phyloP scores from a whole-genome alignment of 495 filamentous ascomycete species.

The Wilcoxina mikolae region DNA sequence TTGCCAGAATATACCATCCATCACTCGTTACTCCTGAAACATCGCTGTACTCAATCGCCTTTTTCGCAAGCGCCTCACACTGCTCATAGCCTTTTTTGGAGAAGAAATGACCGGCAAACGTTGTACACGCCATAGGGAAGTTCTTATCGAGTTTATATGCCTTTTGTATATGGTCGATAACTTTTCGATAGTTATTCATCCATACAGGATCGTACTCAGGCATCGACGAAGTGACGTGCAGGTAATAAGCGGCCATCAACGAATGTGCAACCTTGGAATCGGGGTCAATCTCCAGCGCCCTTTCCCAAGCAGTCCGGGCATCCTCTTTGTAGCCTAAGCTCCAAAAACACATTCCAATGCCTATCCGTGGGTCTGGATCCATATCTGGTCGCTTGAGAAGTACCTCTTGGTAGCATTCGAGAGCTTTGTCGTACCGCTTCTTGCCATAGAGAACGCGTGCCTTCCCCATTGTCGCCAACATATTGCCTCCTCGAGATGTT shows the following conservation, averaged over 20 bases:
- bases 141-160: conserved; percentile 93
- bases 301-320: conserved; percentile 77
- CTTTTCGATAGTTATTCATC: conserved; percentile 67
- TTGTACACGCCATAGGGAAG: conserved; percentile 74
- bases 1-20: conserved; percentile 84
- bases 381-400: conserved; percentile 70
- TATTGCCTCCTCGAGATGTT: conserved; percentile 65
- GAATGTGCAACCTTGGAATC: conserved; percentile 84
- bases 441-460: conserved; percentile 71
- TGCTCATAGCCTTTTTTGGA: conserved; percentile 56
- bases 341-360: conserved; percentile 92
- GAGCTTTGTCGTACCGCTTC: conserved; percentile 63
- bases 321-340: conserved; percentile 85
- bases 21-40: conserved; percentile 91
- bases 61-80: conserved; percentile 74
- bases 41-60: conserved; percentile 87
- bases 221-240: conserved; percentile 61
- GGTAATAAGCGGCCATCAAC: conserved; percentile 73
- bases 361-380: conserved; percentile 89
- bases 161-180: conserved; percentile 87
- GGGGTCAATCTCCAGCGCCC: conserved; percentile 66
- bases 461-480: conserved; percentile 78
- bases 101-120: conserved; percentile 79
- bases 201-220: conserved; percentile 47
- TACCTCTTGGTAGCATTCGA: conserved; percentile 74